A percentile compares a stretch with the other conserved stretches of the same genome.
Evolutionary conservation across 352 stramenopile species (phyloP).

Genomic region (Thalassiosira ordinaria): DNA sequence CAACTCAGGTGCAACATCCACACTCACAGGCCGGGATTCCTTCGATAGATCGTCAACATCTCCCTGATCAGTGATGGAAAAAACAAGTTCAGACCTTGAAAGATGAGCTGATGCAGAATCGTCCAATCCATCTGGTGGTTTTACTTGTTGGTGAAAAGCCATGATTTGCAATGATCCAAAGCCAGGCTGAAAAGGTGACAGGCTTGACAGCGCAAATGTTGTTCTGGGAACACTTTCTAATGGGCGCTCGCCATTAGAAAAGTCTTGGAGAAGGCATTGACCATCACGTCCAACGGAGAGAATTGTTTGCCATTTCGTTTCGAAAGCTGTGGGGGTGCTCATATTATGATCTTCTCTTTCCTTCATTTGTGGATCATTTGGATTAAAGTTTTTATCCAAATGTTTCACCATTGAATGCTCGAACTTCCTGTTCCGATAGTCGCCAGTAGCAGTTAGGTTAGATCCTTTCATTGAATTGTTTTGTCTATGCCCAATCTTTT

Average conservation of each 20-base stretch:
- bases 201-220: slow-evolving; percentile 69
- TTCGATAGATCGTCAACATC: slow-evolving; percentile 54
- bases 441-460: background rate
- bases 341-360: slow-evolving; percentile 23
- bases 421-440: slow-evolving; percentile 10
- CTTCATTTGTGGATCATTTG: background rate
- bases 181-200: slow-evolving; percentile 79
- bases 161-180: slow-evolving; percentile 83
- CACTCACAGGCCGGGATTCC: slow-evolving; percentile 6
- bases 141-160: slow-evolving; percentile 72
- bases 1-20: slow-evolving; percentile 79
- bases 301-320: slow-evolving; percentile 73
- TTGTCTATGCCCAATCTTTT: background rate
- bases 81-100: slow-evolving; percentile 48
- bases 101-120: slow-evolving; percentile 1
- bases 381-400: slow-evolving; percentile 1
- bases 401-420: slow-evolving; percentile 10
- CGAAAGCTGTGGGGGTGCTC: slow-evolving; percentile 3
- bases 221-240: slow-evolving; percentile 60
- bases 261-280: slow-evolving; percentile 79
- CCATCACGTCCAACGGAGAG: slow-evolving; percentile 81
- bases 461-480: background rate
- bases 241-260: slow-evolving; percentile 67
- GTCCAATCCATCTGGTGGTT: slow-evolving; percentile 18
- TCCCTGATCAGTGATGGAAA: slow-evolving; percentile 65